Conservation (phyloP, 768 basidiomycete species). For the Boletus edulis region DNA sequence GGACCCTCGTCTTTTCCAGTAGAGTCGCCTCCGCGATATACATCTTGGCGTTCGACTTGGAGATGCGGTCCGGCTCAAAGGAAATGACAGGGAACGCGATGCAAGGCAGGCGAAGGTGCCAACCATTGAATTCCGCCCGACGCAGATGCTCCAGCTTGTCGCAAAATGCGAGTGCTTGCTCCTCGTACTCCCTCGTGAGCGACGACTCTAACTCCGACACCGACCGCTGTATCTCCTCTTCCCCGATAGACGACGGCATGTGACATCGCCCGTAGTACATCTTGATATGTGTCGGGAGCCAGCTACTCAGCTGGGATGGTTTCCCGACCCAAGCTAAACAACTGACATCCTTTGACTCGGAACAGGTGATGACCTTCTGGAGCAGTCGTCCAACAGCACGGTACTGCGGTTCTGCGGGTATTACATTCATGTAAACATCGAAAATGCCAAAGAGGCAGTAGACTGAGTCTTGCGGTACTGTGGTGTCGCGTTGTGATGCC, state of each 20-base stretch:
- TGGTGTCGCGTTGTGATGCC: conserved; percentile 3
- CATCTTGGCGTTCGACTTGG: not conserved
- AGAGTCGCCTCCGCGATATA: not conserved
- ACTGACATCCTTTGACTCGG: conserved; percentile 3
- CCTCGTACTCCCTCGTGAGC: not conserved
- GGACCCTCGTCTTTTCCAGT: not conserved
- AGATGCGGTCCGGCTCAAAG: not conserved
- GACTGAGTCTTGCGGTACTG: not conserved
- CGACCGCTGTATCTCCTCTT: not conserved
- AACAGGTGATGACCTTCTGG: not conserved
- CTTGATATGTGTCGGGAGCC: not conserved
- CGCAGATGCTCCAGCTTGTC: not conserved
- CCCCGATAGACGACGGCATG: not conserved
- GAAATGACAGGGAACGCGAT: not conserved
- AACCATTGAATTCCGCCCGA: not conserved
- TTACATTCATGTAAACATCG: not conserved
- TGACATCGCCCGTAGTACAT: not conserved
- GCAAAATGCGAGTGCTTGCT: not conserved
- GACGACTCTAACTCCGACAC: not conserved
- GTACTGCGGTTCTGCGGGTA: not conserved
- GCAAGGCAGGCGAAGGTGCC: conserved; percentile 1
- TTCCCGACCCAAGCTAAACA: conserved; percentile 3
- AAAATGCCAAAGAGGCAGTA: conserved; percentile 8
- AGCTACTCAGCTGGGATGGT: conserved; percentile 1
- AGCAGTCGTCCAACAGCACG: conserved; percentile 6